These are phyloP conservation scores for Debaryomycetaceae sp. DNA, from an alignment of 1,139 yeast genomes.

Conservation along the genomic window DNA sequence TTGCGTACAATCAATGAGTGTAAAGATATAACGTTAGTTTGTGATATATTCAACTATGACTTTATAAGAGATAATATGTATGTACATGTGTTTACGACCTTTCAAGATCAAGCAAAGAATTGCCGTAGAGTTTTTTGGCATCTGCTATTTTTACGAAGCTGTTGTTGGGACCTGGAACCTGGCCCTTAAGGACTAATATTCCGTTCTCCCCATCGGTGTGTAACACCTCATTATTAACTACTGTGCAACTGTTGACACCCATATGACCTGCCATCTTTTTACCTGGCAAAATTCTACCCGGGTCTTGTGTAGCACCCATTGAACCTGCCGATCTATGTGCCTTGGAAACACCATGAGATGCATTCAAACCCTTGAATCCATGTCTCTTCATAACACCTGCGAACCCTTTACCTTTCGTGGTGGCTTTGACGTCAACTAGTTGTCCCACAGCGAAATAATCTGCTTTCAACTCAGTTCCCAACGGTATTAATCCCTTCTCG, in stretches of 20 bases:
- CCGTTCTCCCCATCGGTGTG: conserved; percentile 81
- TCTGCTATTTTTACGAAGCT: conserved; percentile 74
- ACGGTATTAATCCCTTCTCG: conserved; percentile 61
- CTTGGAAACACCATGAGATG: conserved; percentile 93
- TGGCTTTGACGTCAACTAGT: conserved; percentile 73
- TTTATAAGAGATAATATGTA: background rate
- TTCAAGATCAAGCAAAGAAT: conserved; percentile 18
- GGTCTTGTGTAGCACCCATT: conserved; percentile 91
- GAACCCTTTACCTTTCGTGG: conserved; percentile 93
- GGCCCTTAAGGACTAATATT: conserved; percentile 79
- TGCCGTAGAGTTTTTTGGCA: conserved; percentile 51
- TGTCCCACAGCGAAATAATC: conserved; percentile 85
- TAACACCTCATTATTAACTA: conserved; percentile 72
- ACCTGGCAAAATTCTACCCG: conserved; percentile 95
- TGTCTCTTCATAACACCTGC: conserved; percentile 98
- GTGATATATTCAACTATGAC: background rate
- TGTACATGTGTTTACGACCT: background rate
- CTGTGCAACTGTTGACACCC: conserved; percentile 77
- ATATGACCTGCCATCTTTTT: conserved; percentile 98
- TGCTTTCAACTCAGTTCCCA: conserved; percentile 78
- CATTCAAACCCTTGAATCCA: conserved; percentile 86
- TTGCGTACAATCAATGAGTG: background rate
- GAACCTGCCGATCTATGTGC: conserved; percentile 98
- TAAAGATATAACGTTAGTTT: background rate
- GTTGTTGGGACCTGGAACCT: conserved; percentile 87